Percentiles rank a stretch among this genome's conserved stretches.
These are phyloP conservation scores for Ceratobasidium sp. DNA, from an alignment of 1,284 basidiomycete species.

Conservation along the genomic window DNA sequence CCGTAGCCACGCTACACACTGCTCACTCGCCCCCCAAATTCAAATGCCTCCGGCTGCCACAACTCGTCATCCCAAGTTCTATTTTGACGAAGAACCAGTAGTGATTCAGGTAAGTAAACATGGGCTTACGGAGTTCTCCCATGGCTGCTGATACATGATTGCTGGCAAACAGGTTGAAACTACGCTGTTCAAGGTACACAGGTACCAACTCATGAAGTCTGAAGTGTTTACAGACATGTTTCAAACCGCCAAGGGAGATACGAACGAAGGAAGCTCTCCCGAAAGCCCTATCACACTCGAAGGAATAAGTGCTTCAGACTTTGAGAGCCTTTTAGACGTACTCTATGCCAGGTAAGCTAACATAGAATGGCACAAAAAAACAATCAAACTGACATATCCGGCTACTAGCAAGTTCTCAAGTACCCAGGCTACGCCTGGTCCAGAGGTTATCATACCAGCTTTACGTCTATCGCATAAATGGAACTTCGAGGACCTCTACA, in stretches of 20 bases:
- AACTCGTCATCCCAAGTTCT: too few relatives aligned
- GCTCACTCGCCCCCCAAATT: too few relatives aligned
- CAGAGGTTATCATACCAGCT: constrained; percentile 37
- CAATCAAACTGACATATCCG: constrained; percentile 4
- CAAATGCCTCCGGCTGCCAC: too few relatives aligned
- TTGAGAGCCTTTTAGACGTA: constrained; percentile 19
- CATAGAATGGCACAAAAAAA: background rate
- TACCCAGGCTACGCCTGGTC: background rate
- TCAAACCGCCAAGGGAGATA: background rate
- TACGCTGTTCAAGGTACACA: constrained; percentile 26
- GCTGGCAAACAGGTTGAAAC: too few relatives aligned
- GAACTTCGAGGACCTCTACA: constrained; percentile 43
- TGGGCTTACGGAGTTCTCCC: background rate
- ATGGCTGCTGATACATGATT: too few relatives aligned
- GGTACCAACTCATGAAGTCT: constrained; percentile 34
- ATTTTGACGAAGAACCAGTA: background rate
- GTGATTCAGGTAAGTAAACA: constrained; percentile 37
- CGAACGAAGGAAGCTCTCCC: constrained; percentile 13
- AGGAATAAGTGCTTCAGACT: constrained; percentile 23
- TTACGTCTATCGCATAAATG: constrained; percentile 48
- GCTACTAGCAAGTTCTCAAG: background rate
- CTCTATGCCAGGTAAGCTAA: constrained; percentile 17
- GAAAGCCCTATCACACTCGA: constrained; percentile 23
- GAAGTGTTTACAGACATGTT: constrained; percentile 38
- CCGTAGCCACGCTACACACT: too few relatives aligned